Evolutionary conservation across 2,329 filamentous ascomycete genomes (phyloP).

Genomic region (Endocalyx cinctus): DNA sequence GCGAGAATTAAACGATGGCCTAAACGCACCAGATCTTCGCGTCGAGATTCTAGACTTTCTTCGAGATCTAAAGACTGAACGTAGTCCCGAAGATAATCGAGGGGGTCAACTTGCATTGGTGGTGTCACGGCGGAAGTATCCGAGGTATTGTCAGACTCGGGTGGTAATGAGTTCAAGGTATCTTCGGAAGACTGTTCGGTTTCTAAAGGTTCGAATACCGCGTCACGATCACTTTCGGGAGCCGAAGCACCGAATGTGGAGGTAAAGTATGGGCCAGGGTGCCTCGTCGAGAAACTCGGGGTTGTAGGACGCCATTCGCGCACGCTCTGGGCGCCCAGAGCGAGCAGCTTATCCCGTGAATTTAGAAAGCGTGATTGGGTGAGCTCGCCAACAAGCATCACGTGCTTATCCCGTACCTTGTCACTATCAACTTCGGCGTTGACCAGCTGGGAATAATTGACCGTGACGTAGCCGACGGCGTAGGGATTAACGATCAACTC

Average conservation of each 20-base stretch:
- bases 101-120: slow-evolving; percentile 8
- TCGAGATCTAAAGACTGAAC: slow-evolving; percentile 11
- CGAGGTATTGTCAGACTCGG: neutral
- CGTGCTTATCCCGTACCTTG: slow-evolving; percentile 21
- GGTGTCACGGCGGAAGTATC: slow-evolving; percentile 1
- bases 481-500: slow-evolving; percentile 24
- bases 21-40: slow-evolving; percentile 9
- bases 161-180: too few relatives aligned
- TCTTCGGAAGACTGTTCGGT: neutral
- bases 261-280: neutral
- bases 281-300: slow-evolving; percentile 4
- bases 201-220: neutral
- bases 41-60: slow-evolving; percentile 7
- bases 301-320: slow-evolving; percentile 20
- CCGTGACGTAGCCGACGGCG: slow-evolving; percentile 20
- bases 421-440: slow-evolving; percentile 10
- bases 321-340: slow-evolving; percentile 23
- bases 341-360: slow-evolving; percentile 23
- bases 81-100: slow-evolving; percentile 11
- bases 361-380: slow-evolving; percentile 20
- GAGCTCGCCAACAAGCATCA: slow-evolving; percentile 25
- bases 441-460: slow-evolving; percentile 17
- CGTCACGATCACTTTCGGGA: slow-evolving; percentile 15
- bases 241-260: slow-evolving; percentile 15
- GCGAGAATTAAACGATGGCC: slow-evolving; percentile 13